Evolutionary conservation across 495 filamentous ascomycete genomes (phyloP).

Genomic region (Podospora tetraspora): DNA sequence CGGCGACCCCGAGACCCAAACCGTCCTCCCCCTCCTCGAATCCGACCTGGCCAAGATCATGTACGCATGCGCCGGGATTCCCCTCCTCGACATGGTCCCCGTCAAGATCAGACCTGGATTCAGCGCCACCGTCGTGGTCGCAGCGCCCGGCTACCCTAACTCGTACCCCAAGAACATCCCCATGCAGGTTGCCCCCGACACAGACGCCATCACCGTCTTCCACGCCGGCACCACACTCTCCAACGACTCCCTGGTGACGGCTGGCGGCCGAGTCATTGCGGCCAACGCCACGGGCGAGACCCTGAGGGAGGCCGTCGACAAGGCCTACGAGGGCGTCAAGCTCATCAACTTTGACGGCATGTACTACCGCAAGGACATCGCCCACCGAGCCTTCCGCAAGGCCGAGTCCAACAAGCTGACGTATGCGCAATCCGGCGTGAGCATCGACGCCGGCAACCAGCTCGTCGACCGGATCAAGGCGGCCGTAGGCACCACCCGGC

Average conservation of each 20-base stretch:
- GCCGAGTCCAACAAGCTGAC: constrained; percentile 58
- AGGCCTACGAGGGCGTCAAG: constrained; percentile 74
- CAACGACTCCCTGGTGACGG: constrained; percentile 58
- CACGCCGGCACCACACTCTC: constrained; percentile 80
- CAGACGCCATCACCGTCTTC: constrained; percentile 66
- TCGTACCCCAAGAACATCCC: constrained; percentile 75
- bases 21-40: constrained; percentile 77
- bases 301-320: constrained; percentile 73
- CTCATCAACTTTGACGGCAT: constrained; percentile 81
- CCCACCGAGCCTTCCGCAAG: constrained; percentile 59
- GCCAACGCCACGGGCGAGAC: constrained; percentile 69
- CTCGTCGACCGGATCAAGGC: constrained; percentile 86
- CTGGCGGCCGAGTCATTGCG: constrained; percentile 89
- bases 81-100: constrained; percentile 63
- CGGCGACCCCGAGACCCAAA: constrained; percentile 95
- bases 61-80: constrained; percentile 72
- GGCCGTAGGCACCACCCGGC: constrained; percentile 69
- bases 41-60: constrained; percentile 89
- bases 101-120: constrained; percentile 63
- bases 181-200: constrained; percentile 51
- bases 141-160: constrained; percentile 92
- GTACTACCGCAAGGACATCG: constrained; percentile 92
- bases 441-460: constrained; percentile 84
- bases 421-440: constrained; percentile 89
- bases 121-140: constrained; percentile 87